Conservation (phyloP, 352 stramenopile genomes). For the Peronospora destructor region DNA sequence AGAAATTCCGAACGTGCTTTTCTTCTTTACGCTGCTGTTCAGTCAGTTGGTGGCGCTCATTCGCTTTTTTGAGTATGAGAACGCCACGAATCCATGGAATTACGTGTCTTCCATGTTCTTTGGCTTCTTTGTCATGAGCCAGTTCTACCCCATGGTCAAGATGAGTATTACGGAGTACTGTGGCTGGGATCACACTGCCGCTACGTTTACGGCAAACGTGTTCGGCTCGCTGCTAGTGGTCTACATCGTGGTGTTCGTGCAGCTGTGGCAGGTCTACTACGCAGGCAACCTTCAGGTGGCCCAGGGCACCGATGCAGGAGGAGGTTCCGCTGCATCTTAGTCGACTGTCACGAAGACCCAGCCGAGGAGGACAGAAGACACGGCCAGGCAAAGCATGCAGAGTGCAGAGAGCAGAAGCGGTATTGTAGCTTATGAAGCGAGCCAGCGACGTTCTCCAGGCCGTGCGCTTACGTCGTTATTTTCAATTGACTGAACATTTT, state of each 20-base stretch:
- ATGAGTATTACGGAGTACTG: conserved; percentile 89
- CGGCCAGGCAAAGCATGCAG: conserved; percentile 7
- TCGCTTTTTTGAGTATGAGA: conserved; percentile 87
- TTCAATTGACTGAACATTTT: conserved; percentile 29
- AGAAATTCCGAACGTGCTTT: conserved; percentile 84
- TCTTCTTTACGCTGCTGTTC: conserved; percentile 81
- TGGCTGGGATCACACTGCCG: conserved; percentile 80
- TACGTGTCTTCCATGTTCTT: conserved; percentile 87
- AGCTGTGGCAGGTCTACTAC: conserved; percentile 86
- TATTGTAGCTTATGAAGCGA: conserved; percentile 39
- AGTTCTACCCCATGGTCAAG: conserved; percentile 88
- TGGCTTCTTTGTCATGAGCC: conserved; percentile 79
- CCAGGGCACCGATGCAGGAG: conserved; percentile 25
- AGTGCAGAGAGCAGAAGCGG: conserved; percentile 21
- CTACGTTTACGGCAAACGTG: conserved; percentile 79
- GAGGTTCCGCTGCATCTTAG: conserved; percentile 23
- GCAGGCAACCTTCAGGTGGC: conserved; percentile 58
- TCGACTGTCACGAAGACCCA: conserved; percentile 17
- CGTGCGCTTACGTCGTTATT: conserved; percentile 11
- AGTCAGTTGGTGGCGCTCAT: conserved; percentile 71
- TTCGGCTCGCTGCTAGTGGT: conserved; percentile 79
- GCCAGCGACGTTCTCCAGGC: conserved; percentile 16
- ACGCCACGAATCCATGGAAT: conserved; percentile 83
- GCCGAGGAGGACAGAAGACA: not conserved
- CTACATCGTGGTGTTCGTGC: conserved; percentile 81